Base-by-base conservation (phyloP, 2,329 filamentous ascomycete genomes). In the Fusarium pilosicola region DNA sequence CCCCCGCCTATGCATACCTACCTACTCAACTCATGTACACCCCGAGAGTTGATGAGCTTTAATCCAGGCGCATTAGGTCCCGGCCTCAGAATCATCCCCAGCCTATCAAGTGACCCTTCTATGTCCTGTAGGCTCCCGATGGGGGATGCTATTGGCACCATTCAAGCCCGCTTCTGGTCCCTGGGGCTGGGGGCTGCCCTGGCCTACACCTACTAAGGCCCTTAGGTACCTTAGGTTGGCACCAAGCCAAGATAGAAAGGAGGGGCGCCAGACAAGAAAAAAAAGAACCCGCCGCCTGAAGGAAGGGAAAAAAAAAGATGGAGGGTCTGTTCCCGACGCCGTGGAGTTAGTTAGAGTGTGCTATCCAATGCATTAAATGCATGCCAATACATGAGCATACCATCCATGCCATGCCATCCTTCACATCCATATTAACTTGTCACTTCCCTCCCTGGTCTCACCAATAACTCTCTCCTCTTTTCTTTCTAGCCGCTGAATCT, bases 11-110 rank as follows among this genome's bases (percentile, higher is more conserved):
- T 26, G 34, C 28, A 28, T 28, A 28, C 28, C 28, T 28, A 10
- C 28, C 14, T 34, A 34, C 36, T 28, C 15, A 41, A 30, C 39
- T 34, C 48, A 36, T 42, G 49, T 48, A 65, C 51, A 62, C 58
- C 48, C 59, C 45, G 49, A 55, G 34, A 55, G n/a, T 41, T 70
- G 64, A 49, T 70, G 64, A 49, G 60, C 64, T 63, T 55, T 62
- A 55, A 52, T 42, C 64, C 62, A 73, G 60, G 66, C 66, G 52
- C 66, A 59, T 74, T 74, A 74, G 71, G 70, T 71, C 71, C 71
- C 62, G 71, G 62, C 71, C 67, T 74, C 41, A 63, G 52, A 74
- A 68, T 56, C 41, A 60, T 48, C 22, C 20, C 38, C 49, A 72
- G 62, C 71, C 71, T 74, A 74, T 74, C 58, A 74, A 74, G 48